Evolutionary conservation across 2,329 filamentous ascomycete species (phyloP).

Genomic region (Fusarium kyushuense): DNA sequence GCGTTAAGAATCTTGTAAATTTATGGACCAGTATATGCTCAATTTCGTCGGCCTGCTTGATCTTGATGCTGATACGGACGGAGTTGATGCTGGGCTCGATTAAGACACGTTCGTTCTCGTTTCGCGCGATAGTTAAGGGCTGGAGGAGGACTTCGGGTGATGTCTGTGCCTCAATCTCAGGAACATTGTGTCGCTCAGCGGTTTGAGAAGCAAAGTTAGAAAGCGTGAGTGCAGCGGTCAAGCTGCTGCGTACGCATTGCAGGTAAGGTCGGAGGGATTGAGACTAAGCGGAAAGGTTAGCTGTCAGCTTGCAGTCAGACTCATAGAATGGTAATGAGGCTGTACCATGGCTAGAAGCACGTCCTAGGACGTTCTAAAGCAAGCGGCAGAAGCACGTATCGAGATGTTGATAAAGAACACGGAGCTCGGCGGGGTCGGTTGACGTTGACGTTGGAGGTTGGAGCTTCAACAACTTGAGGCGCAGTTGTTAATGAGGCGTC

Average conservation of each 20-base stretch:
- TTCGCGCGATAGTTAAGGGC: slow-evolving; percentile 88
- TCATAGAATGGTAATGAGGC: background rate
- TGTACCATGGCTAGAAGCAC: slow-evolving; percentile 40
- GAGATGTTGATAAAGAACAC: slow-evolving; percentile 31
- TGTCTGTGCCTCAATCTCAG: slow-evolving; percentile 92
- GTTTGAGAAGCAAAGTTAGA: slow-evolving; percentile 98
- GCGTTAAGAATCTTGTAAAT: slow-evolving; percentile 93
- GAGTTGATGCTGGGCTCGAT: slow-evolving; percentile 98
- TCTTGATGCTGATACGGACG: slow-evolving; percentile 96
- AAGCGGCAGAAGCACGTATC: slow-evolving; percentile 14
- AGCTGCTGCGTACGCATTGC: slow-evolving; percentile 92
- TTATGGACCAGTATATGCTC: slow-evolving; percentile 98
- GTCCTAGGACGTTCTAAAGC: slow-evolving; percentile 21
- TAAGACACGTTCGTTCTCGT: slow-evolving; percentile 96
- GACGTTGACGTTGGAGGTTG: slow-evolving; percentile 47
- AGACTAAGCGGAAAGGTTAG: slow-evolving; percentile 66
- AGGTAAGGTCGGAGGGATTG: slow-evolving; percentile 98
- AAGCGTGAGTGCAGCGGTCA: slow-evolving; percentile 87
- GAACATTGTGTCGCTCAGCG: slow-evolving; percentile 96
- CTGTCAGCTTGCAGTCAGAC: slow-evolving; percentile 35
- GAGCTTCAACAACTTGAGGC: slow-evolving; percentile 40
- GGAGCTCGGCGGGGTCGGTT: slow-evolving; percentile 46
- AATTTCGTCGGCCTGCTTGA: slow-evolving; percentile 99
- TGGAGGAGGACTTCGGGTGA: slow-evolving; percentile 95
- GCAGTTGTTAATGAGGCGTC: slow-evolving; percentile 43